Conservation (phyloP, 2,329 filamentous ascomycete genomes). For the Chaetothyriales sp. region DNA sequence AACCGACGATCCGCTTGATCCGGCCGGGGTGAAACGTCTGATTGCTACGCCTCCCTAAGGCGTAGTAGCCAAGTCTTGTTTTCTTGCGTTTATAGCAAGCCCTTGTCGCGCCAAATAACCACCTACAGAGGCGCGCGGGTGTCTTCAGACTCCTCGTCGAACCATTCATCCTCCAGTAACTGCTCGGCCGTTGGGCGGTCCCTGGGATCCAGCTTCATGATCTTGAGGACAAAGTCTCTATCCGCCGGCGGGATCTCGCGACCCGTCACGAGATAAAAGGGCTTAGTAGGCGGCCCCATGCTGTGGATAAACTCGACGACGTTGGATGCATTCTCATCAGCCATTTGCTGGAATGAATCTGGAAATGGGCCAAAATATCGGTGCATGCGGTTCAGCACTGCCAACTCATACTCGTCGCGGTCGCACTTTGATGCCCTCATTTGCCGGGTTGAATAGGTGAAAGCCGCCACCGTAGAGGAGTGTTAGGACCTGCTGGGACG, state of each 20-base stretch:
- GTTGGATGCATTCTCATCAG: background rate
- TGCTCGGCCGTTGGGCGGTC: slow-evolving; percentile 29
- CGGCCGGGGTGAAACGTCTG: too few relatives aligned
- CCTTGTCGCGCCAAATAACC: too few relatives aligned
- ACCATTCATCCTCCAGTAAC: slow-evolving; percentile 28
- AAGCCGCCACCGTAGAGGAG: background rate
- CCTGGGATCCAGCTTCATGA: slow-evolving; percentile 33
- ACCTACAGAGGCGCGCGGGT: too few relatives aligned
- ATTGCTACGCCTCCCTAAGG: too few relatives aligned
- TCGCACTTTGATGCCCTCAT: background rate
- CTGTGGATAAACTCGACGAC: background rate
- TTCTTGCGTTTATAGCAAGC: too few relatives aligned
- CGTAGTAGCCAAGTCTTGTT: too few relatives aligned
- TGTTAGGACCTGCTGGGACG: slow-evolving; percentile 11
- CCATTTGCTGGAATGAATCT: background rate
- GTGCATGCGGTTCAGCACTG: background rate
- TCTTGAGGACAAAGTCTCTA: slow-evolving; percentile 26
- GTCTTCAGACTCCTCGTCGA: slow-evolving; percentile 5
- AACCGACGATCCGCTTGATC: too few relatives aligned
- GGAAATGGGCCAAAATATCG: background rate
- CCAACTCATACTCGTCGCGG: background rate
- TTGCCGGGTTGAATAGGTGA: background rate
- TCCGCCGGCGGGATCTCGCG: slow-evolving; percentile 22
- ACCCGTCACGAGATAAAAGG: slow-evolving; percentile 12
- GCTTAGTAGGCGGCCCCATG: background rate